These are phyloP conservation scores for Macrolepiota albuminosa DNA, from an alignment of 768 basidiomycete genomes.

Conservation along the genomic window DNA sequence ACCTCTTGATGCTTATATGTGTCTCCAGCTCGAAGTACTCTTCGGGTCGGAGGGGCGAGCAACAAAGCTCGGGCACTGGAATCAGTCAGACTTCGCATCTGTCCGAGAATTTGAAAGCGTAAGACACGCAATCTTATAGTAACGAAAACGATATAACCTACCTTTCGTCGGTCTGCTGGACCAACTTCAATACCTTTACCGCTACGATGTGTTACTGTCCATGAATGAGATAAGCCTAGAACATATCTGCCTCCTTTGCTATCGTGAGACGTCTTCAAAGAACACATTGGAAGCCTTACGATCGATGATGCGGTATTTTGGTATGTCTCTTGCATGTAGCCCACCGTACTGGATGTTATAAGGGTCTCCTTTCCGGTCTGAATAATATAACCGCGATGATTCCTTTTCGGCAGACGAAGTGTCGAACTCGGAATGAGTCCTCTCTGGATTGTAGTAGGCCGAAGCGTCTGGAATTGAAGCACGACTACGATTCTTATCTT, in stretches of 20 bases:
- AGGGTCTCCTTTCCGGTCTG: slow-evolving; percentile 62
- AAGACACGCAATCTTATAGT: neutral
- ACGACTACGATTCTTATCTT: slow-evolving; percentile 25
- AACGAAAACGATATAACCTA: slow-evolving; percentile 15
- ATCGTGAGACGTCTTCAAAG: slow-evolving; percentile 43
- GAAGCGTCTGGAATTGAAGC: slow-evolving; percentile 18
- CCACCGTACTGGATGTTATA: slow-evolving; percentile 67
- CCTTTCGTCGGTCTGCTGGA: slow-evolving; percentile 37
- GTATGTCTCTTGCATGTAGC: slow-evolving; percentile 55
- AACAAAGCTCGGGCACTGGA: slow-evolving; percentile 50
- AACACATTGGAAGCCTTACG: slow-evolving; percentile 37
- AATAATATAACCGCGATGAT: slow-evolving; percentile 43
- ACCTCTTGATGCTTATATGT: slow-evolving; percentile 51
- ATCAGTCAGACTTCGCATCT: slow-evolving; percentile 56
- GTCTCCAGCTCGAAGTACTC: slow-evolving; percentile 34
- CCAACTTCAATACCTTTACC: slow-evolving; percentile 59
- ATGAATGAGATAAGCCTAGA: slow-evolving; percentile 53
- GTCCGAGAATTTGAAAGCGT: neutral
- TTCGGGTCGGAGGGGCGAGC: slow-evolving; percentile 44
- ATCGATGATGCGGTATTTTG: slow-evolving; percentile 56
- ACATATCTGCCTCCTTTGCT: slow-evolving; percentile 54
- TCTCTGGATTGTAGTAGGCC: neutral
- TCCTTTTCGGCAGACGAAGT: slow-evolving; percentile 20
- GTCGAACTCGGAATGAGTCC: slow-evolving; percentile 15
- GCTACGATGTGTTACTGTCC: slow-evolving; percentile 39